Evolutionary conservation across 148 eudicot species (phyloP).

Genomic region (Silene uniflora): DNA sequence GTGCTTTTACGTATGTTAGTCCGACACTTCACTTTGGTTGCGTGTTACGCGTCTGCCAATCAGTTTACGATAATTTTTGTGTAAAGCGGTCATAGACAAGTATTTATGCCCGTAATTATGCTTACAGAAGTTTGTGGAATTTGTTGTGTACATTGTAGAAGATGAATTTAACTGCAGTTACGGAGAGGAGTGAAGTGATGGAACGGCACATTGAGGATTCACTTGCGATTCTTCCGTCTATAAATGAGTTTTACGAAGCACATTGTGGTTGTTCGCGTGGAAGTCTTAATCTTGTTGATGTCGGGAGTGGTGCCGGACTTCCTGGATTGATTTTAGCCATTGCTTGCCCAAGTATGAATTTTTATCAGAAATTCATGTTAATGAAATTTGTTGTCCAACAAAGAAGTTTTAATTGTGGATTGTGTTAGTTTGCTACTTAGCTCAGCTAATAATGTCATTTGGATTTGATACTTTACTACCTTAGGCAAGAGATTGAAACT

Average conservation of each 20-base stretch:
- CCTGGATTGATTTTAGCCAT: constrained; percentile 88
- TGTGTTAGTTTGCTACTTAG: no score
- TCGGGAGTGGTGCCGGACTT: constrained; percentile 87
- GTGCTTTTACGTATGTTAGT: background rate
- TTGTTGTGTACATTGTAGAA: constrained; percentile 39
- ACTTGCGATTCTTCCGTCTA: constrained; percentile 63
- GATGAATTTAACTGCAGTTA: constrained; percentile 87
- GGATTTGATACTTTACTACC: background rate
- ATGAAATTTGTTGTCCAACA: background rate
- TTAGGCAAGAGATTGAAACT: background rate
- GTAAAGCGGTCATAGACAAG: background rate
- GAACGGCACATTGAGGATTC: constrained; percentile 89
- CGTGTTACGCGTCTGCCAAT: no score
- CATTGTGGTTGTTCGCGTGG: constrained; percentile 52
- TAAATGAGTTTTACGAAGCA: constrained; percentile 39
- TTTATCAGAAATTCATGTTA: background rate
- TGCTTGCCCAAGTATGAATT: constrained; percentile 70
- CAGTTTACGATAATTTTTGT: background rate
- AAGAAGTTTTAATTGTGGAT: background rate
- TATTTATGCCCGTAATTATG: background rate
- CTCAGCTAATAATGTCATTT: background rate
- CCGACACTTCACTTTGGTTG: no score
- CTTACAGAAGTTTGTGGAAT: background rate
- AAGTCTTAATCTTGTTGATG: constrained; percentile 62
- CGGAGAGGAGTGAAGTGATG: constrained; percentile 67